Evolutionary conservation across 2,329 filamentous ascomycete species (phyloP).

Genomic region (Westerdykella aurantiaca): DNA sequence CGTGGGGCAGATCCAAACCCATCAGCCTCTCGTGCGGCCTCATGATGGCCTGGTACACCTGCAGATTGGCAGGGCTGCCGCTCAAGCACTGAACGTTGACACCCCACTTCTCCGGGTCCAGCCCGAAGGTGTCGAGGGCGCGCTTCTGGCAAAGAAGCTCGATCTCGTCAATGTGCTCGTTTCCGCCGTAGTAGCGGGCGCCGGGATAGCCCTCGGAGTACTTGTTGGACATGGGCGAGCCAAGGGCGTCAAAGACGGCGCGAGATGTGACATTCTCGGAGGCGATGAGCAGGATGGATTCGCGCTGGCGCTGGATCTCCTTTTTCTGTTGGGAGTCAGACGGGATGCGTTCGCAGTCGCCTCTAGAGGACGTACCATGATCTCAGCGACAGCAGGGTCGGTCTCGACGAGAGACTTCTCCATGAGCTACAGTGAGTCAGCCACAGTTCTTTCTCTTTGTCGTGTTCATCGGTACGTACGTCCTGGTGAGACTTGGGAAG

Average conservation of each 20-base stretch:
- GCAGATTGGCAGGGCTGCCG: constrained; percentile 91
- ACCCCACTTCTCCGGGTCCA: constrained; percentile 84
- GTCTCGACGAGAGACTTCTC: constrained; percentile 88
- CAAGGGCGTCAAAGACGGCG: constrained; percentile 47
- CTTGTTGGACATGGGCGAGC: constrained; percentile 65
- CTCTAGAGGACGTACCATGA: constrained; percentile 68
- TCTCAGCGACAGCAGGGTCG: constrained; percentile 89
- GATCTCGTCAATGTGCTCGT: constrained; percentile 89
- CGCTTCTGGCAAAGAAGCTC: constrained; percentile 86
- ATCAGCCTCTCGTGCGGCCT: constrained; percentile 92
- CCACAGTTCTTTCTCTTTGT: constrained; percentile 12
- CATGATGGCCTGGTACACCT: constrained; percentile 97
- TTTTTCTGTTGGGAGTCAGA: constrained; percentile 56
- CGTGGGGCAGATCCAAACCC: constrained; percentile 91
- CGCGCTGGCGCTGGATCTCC: constrained; percentile 93
- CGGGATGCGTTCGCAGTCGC: constrained; percentile 5
- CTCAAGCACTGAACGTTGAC: constrained; percentile 87
- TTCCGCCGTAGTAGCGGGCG: constrained; percentile 92
- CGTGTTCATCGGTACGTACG: constrained; percentile 41
- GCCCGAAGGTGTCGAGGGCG: constrained; percentile 78
- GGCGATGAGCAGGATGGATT: constrained; percentile 70
- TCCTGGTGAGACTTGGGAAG: constrained; percentile 62
- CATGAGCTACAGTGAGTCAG: constrained; percentile 66
- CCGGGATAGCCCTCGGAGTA: constrained; percentile 98
- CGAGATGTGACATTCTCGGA: constrained; percentile 39